Percentiles rank a stretch among this genome's conserved stretches.
These are phyloP conservation scores for Physocladia obscura DNA, from an alignment of 192 early-diverging fungal species.

Conservation along the genomic window DNA sequence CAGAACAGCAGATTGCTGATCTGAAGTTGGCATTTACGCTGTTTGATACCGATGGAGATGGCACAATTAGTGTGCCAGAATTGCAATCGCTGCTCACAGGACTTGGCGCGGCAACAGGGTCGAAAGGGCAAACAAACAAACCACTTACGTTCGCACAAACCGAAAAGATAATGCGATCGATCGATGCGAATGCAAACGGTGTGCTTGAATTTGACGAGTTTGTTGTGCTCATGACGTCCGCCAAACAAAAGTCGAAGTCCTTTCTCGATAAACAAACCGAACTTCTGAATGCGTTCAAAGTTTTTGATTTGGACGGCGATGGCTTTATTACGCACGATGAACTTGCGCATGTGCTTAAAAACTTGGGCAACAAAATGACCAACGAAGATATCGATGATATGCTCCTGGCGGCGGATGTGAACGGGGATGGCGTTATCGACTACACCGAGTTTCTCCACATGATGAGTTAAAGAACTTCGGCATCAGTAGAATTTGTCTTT, in stretches of 20 bases:
- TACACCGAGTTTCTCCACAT: constrained; percentile 86
- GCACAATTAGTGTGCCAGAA: constrained; percentile 90
- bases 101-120: too few species aligned
- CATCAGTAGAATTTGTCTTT: too few species aligned
- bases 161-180: constrained; percentile 91
- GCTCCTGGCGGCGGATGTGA: constrained; percentile 63
- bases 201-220: constrained; percentile 94
- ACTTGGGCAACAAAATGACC: constrained; percentile 82
- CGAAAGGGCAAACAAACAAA: constrained; percentile 88
- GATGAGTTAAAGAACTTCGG: too few species aligned
- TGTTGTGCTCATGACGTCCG: constrained; percentile 87
- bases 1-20: constrained; percentile 85
- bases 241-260: constrained; percentile 79
- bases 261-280: too few species aligned
- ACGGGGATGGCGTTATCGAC: constrained; percentile 83
- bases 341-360: constrained; percentile 88
- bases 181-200: constrained; percentile 92
- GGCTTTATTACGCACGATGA: constrained; percentile 89
- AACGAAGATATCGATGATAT: constrained; percentile 73
- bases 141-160: constrained; percentile 80
- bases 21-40: constrained; percentile 84
- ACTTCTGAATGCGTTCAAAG: constrained; percentile 93
- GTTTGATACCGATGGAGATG: constrained; percentile 95
- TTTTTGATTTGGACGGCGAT: constrained; percentile 95
- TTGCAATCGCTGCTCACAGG: too few species aligned